phyloP scores from a whole-genome alignment of 495 filamentous ascomycete genomes.

The Talaromyces thailandensis region DNA sequence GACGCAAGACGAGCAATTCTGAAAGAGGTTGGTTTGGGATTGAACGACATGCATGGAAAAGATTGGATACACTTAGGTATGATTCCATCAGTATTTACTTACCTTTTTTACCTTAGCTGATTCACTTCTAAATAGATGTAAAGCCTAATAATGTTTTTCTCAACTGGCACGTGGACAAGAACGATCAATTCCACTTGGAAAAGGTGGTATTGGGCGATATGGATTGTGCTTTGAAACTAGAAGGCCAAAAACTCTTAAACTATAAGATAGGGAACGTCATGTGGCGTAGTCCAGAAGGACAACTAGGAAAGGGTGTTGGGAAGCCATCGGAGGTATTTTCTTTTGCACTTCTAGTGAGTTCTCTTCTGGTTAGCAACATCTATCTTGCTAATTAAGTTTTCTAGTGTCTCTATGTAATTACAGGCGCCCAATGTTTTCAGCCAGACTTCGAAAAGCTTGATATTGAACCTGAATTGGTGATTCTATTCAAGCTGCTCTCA shows the following conservation, averaged over 20 bases:
- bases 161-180: neutral
- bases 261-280: neutral
- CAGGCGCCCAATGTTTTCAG: neutral
- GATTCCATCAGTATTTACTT: neutral
- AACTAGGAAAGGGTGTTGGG: neutral
- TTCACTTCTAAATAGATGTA: neutral
- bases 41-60: neutral
- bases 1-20: neutral
- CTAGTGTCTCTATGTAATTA: neutral
- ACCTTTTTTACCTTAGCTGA: neutral
- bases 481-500: neutral
- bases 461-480: neutral
- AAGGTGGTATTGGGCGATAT: neutral
- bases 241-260: neutral
- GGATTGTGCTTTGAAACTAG: neutral
- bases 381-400: neutral
- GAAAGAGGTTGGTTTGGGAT: neutral
- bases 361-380: too few relatives aligned
- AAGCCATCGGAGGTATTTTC: neutral
- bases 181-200: neutral
- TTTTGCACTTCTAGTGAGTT: neutral
- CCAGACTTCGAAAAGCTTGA: neutral
- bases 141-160: neutral
- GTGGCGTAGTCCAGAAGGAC: neutral
- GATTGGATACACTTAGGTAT: neutral